phyloP scores from a whole-genome alignment of 1,284 basidiomycete species.

The Cryptococcus deneoformans region DNA sequence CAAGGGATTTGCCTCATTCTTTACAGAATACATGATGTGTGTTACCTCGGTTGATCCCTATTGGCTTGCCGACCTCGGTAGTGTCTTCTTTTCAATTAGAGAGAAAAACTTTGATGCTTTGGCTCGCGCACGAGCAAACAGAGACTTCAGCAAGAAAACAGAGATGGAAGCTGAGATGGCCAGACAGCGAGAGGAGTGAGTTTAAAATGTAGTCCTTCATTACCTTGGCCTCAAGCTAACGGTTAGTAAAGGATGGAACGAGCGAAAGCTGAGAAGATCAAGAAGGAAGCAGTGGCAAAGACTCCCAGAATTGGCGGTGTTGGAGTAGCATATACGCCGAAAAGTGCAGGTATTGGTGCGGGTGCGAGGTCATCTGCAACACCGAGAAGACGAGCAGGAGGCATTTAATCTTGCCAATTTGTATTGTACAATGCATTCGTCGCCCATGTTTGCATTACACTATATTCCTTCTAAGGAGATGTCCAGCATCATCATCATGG shows the following conservation, averaged over 20 bases:
- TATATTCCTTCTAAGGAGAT: no score
- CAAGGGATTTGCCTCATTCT: slow-evolving; percentile 1
- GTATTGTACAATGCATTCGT: neutral
- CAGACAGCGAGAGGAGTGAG: slow-evolving; percentile 77
- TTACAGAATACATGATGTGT: slow-evolving; percentile 84
- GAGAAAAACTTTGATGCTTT: slow-evolving; percentile 90
- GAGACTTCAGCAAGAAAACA: slow-evolving; percentile 83
- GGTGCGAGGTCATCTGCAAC: slow-evolving; percentile 55
- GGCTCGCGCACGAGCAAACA: slow-evolving; percentile 66
- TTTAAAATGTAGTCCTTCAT: neutral
- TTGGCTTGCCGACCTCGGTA: slow-evolving; percentile 91
- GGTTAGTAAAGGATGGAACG: slow-evolving; percentile 32
- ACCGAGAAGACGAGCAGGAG: slow-evolving; percentile 50
- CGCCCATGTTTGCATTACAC: no score
- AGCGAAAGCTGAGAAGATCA: slow-evolving; percentile 61
- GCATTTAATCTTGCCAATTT: slow-evolving; percentile 29
- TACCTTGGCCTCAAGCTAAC: neutral
- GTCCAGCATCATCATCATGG: no score
- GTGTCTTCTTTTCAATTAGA: slow-evolving; percentile 91
- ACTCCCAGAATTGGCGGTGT: slow-evolving; percentile 72
- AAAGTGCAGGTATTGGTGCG: slow-evolving; percentile 59
- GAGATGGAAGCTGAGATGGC: slow-evolving; percentile 86
- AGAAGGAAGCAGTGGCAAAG: slow-evolving; percentile 59
- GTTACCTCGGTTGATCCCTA: slow-evolving; percentile 93
- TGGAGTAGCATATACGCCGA: slow-evolving; percentile 61